Percentiles rank a stretch among this genome's conserved stretches.
These are phyloP conservation scores for Polygonum maritimum DNA, from an alignment of 148 eudicot genomes.

Conservation along the genomic window DNA sequence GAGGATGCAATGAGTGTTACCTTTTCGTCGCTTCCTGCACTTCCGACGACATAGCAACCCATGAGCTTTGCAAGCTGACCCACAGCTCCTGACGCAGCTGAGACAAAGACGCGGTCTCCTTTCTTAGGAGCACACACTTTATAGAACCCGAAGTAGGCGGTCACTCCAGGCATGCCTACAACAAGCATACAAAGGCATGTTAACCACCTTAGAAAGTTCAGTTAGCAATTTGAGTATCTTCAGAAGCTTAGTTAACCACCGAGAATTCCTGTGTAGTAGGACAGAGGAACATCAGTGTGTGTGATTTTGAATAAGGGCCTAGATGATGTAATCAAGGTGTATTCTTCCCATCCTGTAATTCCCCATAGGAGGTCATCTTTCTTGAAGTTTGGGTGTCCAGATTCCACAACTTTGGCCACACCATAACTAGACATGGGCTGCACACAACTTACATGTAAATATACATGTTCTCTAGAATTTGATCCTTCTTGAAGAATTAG, in stretches of 20 bases:
- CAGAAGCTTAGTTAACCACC: constrained; percentile 17
- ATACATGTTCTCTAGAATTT: no score
- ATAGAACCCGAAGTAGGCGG: constrained; percentile 31
- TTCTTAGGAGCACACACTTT: constrained; percentile 26
- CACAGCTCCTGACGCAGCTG: constrained; percentile 29
- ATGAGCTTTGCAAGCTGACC: constrained; percentile 34
- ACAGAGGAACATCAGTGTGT: constrained; percentile 54
- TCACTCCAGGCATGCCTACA: constrained; percentile 38
- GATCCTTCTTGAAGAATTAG: no score
- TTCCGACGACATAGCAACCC: constrained; percentile 43
- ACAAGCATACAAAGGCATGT: background rate
- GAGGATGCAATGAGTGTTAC: constrained; percentile 12
- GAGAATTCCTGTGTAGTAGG: constrained; percentile 57
- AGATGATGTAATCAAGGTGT: constrained; percentile 27
- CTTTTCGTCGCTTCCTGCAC: constrained; percentile 40
- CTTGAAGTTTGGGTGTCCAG: constrained; percentile 36
- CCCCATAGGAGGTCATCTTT: constrained; percentile 50
- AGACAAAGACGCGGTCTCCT: constrained; percentile 22
- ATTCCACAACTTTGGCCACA: constrained; percentile 52
- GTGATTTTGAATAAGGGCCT: constrained; percentile 31
- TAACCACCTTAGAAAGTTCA: no score
- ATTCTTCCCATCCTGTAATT: constrained; percentile 51
- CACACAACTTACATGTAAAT: background rate
- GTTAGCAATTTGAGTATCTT: no score
- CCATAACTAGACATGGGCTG: constrained; percentile 44